phyloP scores from a whole-genome alignment of 352 stramenopile genomes.

The Ochromonadaceae sp. region DNA sequence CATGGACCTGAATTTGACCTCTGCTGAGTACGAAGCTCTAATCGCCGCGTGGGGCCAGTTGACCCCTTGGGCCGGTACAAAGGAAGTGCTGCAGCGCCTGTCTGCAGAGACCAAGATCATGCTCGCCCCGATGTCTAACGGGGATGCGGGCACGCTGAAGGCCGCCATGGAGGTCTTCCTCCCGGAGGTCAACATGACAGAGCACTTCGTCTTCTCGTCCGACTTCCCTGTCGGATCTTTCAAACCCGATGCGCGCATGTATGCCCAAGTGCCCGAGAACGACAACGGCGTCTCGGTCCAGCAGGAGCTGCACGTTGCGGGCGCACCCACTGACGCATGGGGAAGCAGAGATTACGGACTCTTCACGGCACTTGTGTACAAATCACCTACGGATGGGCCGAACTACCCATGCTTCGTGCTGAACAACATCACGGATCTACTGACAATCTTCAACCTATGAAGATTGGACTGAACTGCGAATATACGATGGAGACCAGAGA shows the following conservation, averaged over 20 bases:
- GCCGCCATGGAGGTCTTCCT: not conserved
- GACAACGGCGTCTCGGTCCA: not conserved
- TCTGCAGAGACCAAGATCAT: not conserved
- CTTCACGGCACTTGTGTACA: not conserved
- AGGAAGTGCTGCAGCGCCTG: not conserved
- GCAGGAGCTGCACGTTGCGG: not conserved
- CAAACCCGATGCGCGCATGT: not conserved
- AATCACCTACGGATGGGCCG: not conserved
- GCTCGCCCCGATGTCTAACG: not conserved
- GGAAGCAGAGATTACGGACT: not conserved
- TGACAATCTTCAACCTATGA: too few relatives aligned
- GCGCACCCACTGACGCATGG: not conserved
- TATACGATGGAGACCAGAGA: too few relatives aligned
- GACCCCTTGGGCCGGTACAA: not conserved
- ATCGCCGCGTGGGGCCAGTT: not conserved
- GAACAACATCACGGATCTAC: slow-evolving; percentile 2
- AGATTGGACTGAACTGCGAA: too few relatives aligned
- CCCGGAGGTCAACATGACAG: too few relatives aligned
- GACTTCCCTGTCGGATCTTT: not conserved
- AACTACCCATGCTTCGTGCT: not conserved
- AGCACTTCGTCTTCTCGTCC: not conserved
- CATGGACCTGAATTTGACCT: not conserved
- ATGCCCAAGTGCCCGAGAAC: not conserved
- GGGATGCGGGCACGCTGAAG: not conserved
- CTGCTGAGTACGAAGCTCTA: not conserved